A percentile compares a stretch with the other conserved stretches of the same genome.
phyloP scores from a whole-genome alignment of 2,329 filamentous ascomycete genomes.

The Cladorrhinum sp. region DNA sequence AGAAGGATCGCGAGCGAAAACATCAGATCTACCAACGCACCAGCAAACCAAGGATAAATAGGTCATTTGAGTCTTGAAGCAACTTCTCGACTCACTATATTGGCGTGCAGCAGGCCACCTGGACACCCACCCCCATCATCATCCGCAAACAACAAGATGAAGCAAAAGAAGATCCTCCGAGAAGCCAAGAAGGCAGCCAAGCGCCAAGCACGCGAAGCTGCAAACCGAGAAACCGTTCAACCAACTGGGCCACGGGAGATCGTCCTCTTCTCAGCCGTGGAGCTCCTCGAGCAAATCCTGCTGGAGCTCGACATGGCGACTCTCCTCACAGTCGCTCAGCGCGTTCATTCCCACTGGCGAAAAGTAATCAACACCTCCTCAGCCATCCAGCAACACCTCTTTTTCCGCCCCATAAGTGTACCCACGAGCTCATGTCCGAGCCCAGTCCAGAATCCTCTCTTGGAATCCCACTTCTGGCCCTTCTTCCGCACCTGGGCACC shows the following conservation, averaged over 20 bases:
- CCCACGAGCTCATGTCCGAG: not conserved
- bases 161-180: not conserved
- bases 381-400: slow-evolving; percentile 12
- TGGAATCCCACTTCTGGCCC: not conserved
- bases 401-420: slow-evolving; percentile 5
- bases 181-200: not conserved
- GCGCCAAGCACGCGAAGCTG: not conserved
- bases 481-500: slow-evolving; percentile 6
- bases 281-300: slow-evolving; percentile 16
- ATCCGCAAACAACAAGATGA: not conserved
- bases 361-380: slow-evolving; percentile 5
- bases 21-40: no score
- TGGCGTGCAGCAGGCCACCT: no score
- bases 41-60: no score
- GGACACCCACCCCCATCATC: no score
- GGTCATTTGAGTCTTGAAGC: no score
- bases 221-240: not conserved
- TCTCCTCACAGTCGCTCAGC: slow-evolving; percentile 12
- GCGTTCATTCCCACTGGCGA: slow-evolving; percentile 4
- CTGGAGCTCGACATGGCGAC: slow-evolving; percentile 8
- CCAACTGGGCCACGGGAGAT: not conserved
- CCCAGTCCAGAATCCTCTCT: not conserved
- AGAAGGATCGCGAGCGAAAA: no score
- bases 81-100: no score
- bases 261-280: slow-evolving; percentile 1